Conservation (phyloP, 1,284 basidiomycete genomes). For the Sutorius eximius region DNA sequence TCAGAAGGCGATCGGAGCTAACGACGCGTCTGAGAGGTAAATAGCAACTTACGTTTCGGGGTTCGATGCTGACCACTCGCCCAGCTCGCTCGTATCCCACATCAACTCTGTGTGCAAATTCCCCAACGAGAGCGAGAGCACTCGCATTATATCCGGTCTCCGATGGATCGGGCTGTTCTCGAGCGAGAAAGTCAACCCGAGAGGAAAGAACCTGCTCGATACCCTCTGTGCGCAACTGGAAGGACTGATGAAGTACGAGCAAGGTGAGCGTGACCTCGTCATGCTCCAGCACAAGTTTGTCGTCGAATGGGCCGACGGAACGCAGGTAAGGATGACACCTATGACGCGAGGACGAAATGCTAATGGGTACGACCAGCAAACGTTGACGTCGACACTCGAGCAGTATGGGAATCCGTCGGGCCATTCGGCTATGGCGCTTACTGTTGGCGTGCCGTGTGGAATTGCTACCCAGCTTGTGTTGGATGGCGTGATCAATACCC, state of each 20-base stretch:
- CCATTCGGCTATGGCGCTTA: constrained; percentile 90
- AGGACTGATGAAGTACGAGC: constrained; percentile 88
- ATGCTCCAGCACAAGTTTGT: constrained; percentile 98
- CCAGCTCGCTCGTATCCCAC: constrained; percentile 62
- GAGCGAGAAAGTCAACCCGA: constrained; percentile 60
- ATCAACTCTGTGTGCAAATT: constrained; percentile 74
- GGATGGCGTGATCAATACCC: constrained; percentile 73
- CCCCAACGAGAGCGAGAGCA: constrained; percentile 66
- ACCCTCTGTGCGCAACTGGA: constrained; percentile 93
- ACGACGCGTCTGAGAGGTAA: constrained; percentile 71
- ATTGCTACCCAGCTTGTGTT: constrained; percentile 86
- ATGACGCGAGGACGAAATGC: constrained; percentile 6
- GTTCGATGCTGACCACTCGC: constrained; percentile 9
- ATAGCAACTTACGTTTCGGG: constrained; percentile 16
- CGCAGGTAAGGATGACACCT: constrained; percentile 46
- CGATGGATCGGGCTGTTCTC: constrained; percentile 96
- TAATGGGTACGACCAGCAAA: constrained; percentile 54
- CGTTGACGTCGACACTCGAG: constrained; percentile 89
- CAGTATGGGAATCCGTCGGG: constrained; percentile 85
- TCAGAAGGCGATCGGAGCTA: constrained; percentile 74
- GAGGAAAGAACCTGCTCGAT: constrained; percentile 83
- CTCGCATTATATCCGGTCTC: constrained; percentile 83
- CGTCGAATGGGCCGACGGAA: constrained; percentile 84
- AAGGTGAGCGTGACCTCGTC: constrained; percentile 92
- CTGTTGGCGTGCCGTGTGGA: constrained; percentile 92